Percentiles rank a stretch among this genome's conserved stretches.
Conservation (phyloP, 2,329 filamentous ascomycete species). For the Colletotrichum lindemuthianum region DNA sequence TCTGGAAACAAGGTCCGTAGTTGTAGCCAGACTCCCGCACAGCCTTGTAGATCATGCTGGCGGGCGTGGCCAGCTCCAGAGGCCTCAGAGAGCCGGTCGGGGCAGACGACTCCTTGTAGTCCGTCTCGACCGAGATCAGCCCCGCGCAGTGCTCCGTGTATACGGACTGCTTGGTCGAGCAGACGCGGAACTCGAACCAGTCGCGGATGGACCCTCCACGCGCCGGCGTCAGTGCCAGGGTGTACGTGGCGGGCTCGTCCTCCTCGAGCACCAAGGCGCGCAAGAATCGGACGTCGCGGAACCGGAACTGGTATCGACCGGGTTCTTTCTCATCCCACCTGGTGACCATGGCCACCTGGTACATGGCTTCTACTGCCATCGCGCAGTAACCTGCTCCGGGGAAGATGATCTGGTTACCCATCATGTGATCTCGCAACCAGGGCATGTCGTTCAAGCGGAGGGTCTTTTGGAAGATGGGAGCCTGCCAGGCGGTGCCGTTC, state of each 20-base stretch:
- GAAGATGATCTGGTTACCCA: constrained; percentile 53
- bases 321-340: not conserved
- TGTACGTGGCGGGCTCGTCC: not conserved
- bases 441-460: constrained; percentile 39
- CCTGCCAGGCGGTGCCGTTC: constrained; percentile 4
- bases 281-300: constrained; percentile 9
- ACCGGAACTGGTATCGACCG: not conserved
- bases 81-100: not conserved
- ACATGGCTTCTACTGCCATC: constrained; percentile 28
- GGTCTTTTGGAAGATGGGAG: constrained; percentile 10
- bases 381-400: constrained; percentile 36
- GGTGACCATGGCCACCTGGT: constrained; percentile 1
- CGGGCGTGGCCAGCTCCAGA: not conserved
- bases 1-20: constrained; percentile 14
- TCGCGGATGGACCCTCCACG: not conserved
- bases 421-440: constrained; percentile 53
- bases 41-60: constrained; percentile 9
- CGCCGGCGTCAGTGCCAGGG: not conserved
- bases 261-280: constrained; percentile 13
- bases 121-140: not conserved
- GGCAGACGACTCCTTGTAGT: not conserved
- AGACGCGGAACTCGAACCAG: constrained; percentile 22
- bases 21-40: constrained; percentile 3
- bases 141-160: constrained; percentile 17
- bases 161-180: not conserved